Evolutionary conservation across 208 protist genomes (phyloP).

Genomic region (Leishmania major): DNA sequence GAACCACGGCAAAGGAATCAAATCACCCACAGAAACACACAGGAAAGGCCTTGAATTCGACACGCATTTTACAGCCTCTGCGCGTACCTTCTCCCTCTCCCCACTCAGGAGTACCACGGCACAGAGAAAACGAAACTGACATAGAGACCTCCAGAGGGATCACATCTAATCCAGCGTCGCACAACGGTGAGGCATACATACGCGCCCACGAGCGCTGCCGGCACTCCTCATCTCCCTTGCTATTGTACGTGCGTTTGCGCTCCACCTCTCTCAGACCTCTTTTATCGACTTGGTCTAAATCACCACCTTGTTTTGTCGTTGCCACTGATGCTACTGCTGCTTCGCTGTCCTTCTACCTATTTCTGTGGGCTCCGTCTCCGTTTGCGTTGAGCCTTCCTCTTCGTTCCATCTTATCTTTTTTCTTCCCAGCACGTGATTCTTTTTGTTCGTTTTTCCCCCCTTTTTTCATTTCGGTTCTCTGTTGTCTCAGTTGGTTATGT

Average conservation of each 20-base stretch:
- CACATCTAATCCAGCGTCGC: background rate
- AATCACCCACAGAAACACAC: background rate
- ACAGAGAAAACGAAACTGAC: background rate
- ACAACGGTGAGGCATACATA: background rate
- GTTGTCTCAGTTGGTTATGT: background rate
- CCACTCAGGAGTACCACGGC: background rate
- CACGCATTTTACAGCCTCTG: background rate
- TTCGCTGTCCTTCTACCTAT: background rate
- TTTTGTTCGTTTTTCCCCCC: background rate
- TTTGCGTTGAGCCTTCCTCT: background rate
- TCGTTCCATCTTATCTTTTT: background rate
- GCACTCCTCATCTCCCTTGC: background rate
- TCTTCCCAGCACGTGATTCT: background rate
- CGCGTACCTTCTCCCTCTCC: no score
- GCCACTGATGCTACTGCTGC: background rate
- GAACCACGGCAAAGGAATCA: background rate
- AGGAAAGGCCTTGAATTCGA: background rate
- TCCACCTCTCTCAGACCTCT: background rate
- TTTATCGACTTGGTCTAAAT: background rate
- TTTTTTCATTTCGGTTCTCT: background rate
- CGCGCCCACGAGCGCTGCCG: background rate
- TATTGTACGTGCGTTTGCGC: background rate
- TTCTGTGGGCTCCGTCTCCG: background rate
- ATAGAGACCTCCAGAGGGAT: background rate
- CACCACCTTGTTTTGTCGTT: background rate